Evolutionary conservation across 2,329 filamentous ascomycete genomes (phyloP).

Genomic region (Botrytis galanthina): DNA sequence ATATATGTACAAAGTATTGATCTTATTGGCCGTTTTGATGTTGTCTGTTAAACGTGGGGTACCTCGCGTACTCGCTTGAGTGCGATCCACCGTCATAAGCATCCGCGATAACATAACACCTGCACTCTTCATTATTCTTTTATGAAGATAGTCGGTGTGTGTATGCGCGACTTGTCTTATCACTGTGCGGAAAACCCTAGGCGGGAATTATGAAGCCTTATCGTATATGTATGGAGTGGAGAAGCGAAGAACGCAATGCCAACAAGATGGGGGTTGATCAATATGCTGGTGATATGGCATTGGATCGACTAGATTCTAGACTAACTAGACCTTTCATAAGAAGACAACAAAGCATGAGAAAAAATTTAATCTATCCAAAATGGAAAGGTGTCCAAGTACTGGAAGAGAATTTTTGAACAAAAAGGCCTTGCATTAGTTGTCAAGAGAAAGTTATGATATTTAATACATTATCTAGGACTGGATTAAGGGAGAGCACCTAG

Average conservation of each 20-base stretch:
- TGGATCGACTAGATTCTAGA: conserved; percentile 10
- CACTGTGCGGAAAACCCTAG: not conserved
- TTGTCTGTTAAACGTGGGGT: not conserved
- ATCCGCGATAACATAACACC: not conserved
- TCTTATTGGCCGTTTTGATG: not conserved
- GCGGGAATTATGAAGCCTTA: conserved; percentile 10
- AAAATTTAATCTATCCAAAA: not conserved
- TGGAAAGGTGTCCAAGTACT: conserved; percentile 1
- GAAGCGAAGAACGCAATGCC: conserved; percentile 14
- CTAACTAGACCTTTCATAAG: not conserved
- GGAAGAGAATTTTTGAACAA: conserved; percentile 3
- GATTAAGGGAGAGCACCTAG: not conserved
- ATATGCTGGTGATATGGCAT: conserved; percentile 14
- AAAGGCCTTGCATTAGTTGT: not conserved
- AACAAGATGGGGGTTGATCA: conserved; percentile 18
- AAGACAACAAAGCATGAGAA: conserved; percentile 18
- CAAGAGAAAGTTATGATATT: not conserved
- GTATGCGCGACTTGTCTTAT: not conserved
- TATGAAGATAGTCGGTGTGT: not conserved
- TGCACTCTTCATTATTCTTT: not conserved
- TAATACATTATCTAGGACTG: not conserved
- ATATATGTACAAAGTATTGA: not conserved
- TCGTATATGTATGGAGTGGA: conserved; percentile 11
- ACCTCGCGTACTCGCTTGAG: not conserved
- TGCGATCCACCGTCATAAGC: not conserved